Percentiles rank a stretch among this genome's conserved stretches.
phyloP scores from a whole-genome alignment of 192 early-diverging fungal genomes.

The Linnemannia elongata region DNA sequence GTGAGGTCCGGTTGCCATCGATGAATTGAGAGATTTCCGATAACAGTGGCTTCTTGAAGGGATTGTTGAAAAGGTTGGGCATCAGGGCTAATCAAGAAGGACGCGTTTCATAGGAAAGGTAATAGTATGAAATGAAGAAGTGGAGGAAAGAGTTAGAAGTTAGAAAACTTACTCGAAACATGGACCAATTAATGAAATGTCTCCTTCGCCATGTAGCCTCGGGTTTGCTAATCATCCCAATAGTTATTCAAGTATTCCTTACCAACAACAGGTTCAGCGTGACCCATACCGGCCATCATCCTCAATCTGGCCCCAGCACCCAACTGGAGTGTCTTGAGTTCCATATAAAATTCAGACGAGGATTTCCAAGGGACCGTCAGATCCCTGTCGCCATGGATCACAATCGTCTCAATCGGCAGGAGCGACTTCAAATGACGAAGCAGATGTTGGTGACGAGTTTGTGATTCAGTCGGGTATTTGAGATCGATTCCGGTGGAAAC shows the following conservation, averaged over 20 bases:
- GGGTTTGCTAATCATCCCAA: not conserved
- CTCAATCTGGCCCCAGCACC: slow-evolving; percentile 34
- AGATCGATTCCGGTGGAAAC: slow-evolving; percentile 36
- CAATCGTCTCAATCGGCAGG: slow-evolving; percentile 50
- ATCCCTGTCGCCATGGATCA: slow-evolving; percentile 58
- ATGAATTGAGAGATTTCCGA: slow-evolving; percentile 44
- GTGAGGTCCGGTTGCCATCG: slow-evolving; percentile 4
- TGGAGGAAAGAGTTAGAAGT: not conserved
- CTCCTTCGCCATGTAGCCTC: not conserved
- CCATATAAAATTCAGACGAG: slow-evolving; percentile 39
- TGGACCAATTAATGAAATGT: not conserved
- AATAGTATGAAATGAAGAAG: slow-evolving; percentile 5
- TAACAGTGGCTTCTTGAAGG: slow-evolving; percentile 26
- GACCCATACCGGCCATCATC: slow-evolving; percentile 42
- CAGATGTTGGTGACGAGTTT: slow-evolving; percentile 36
- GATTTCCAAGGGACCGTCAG: slow-evolving; percentile 42
- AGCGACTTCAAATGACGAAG: slow-evolving; percentile 46
- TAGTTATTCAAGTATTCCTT: not conserved
- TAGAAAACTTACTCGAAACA: not conserved
- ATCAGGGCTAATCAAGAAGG: slow-evolving; percentile 23
- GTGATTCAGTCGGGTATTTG: slow-evolving; percentile 42
- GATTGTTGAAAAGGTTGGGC: slow-evolving; percentile 10
- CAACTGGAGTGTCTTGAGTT: slow-evolving; percentile 50
- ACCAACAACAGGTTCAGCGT: slow-evolving; percentile 52
- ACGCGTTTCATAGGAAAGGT: not conserved